Conservation (phyloP, 2,329 filamentous ascomycete species). For the Endoconidiophora polonica region DNA sequence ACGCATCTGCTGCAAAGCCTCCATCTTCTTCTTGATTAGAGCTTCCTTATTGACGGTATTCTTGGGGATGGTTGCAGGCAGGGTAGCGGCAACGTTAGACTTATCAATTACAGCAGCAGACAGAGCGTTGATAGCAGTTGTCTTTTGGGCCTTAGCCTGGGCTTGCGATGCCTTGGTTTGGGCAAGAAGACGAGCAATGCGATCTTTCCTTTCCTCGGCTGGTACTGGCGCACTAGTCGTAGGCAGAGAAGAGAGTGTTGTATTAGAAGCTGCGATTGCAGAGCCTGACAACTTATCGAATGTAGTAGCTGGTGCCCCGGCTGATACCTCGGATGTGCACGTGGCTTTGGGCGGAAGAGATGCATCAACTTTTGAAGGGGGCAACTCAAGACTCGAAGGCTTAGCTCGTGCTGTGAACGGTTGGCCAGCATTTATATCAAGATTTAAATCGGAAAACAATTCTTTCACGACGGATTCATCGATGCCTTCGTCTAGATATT, state of each 20-base stretch:
- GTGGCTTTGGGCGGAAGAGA: background rate
- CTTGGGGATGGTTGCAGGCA: background rate
- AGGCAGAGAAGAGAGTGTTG: background rate
- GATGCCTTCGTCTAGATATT: constrained; percentile 58
- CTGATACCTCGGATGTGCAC: background rate
- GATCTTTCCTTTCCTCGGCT: constrained; percentile 53
- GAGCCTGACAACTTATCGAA: background rate
- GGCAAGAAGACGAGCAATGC: constrained; percentile 61
- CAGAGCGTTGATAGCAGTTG: background rate
- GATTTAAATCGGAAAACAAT: constrained; percentile 52
- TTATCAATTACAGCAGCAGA: background rate
- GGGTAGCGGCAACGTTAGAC: no score
- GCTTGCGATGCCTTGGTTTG: constrained; percentile 32
- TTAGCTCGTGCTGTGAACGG: background rate
- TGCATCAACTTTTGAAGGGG: background rate
- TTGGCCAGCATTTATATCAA: constrained; percentile 26
- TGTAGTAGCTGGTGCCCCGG: no score
- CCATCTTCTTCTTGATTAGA: constrained; percentile 61
- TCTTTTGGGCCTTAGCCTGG: background rate
- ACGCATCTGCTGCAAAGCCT: constrained; percentile 48
- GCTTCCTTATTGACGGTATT: constrained; percentile 37
- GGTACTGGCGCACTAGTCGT: background rate
- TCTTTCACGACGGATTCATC: constrained; percentile 42
- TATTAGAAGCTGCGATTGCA: background rate
- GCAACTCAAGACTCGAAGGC: background rate